Evolutionary conservation across 129 eudicot genomes (phyloP).

Genomic region (Arctium lappa): DNA sequence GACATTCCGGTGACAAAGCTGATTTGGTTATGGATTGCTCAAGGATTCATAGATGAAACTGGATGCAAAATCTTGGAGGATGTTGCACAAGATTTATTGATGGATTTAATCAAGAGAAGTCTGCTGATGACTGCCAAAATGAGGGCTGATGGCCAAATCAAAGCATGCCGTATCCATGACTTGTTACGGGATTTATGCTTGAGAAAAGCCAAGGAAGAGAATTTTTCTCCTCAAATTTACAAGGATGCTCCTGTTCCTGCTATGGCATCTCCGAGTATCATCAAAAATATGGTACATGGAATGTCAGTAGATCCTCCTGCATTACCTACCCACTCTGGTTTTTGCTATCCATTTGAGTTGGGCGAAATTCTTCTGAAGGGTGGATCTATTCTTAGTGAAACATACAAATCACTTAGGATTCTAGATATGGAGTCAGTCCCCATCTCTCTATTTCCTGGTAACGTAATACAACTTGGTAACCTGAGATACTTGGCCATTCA

Average conservation of each 20-base stretch:
- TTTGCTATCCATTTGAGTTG: constrained; percentile 2
- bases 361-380: not conserved
- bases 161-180: constrained; percentile 30
- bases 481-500: constrained; percentile 35
- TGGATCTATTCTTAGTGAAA: not conserved
- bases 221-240: not conserved
- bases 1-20: constrained; percentile 11
- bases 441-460: not conserved
- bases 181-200: constrained; percentile 18
- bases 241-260: not conserved
- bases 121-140: not conserved
- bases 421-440: constrained; percentile 16
- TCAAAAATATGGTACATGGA: not conserved
- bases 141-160: constrained; percentile 6
- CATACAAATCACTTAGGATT: constrained; percentile 16
- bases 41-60: constrained; percentile 8
- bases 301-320: not conserved
- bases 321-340: constrained; percentile 1
- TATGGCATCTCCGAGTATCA: not conserved
- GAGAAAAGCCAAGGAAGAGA: constrained; percentile 18
- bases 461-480: not conserved
- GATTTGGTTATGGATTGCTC: constrained; percentile 22
- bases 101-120: constrained; percentile 27
- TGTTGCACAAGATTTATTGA: constrained; percentile 21
- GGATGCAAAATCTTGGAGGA: constrained; percentile 16